Base-by-base conservation (phyloP, 768 basidiomycete genomes). In the Podaxis carcinomalis region DNA sequence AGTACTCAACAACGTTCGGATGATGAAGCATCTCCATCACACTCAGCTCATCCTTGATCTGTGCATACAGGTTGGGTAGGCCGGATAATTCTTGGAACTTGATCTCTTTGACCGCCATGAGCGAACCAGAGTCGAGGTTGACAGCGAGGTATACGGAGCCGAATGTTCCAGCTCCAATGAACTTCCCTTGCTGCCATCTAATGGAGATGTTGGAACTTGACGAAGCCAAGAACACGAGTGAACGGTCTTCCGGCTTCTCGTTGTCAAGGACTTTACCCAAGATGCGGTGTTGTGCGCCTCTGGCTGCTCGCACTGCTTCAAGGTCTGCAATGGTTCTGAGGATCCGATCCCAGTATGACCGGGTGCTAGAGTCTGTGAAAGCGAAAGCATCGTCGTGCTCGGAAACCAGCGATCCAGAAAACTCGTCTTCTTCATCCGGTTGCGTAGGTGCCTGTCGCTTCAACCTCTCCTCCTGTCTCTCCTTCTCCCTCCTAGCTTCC, bases 91-190 rank as follows among this genome's bases (percentile, higher is more conserved):
- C 96, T 70, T 95, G 94, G 73, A 95, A 96, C 62, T 94, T 93
- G 72, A 98, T 94, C 77, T 98, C 97, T 77, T 99, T 99, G 68
- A 98, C 97, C 7, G 97, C 97, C 95, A 99, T 98, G 63, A 98
- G 85, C 46, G 91, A 90, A 50, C 95, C 93, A 1, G 92, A 89
- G 70, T 98, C 97, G 58, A 98, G 81, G 71, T 98, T 98, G 74
- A 98, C 90, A 16, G 95, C 97, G 51, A 94, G 85, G 72, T 98
- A 99, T n/a, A 99, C 97, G n/a, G 93, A 96, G 21, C 97, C 97
- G 73, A 97, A 98, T 7, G 97, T 95, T 14, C 97, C 97, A n/a
- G 95, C 88, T 54, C 96, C 97, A 66, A 99, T 98, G 77, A 98
- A 98, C 61, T 90, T 87, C 13, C 96, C 95, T 75, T 99, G 97